Evolutionary conservation across 345 rosid genomes (phyloP), one percentile per base, ranked within the genome.

Genomic region (Salix purpurea): DNA sequence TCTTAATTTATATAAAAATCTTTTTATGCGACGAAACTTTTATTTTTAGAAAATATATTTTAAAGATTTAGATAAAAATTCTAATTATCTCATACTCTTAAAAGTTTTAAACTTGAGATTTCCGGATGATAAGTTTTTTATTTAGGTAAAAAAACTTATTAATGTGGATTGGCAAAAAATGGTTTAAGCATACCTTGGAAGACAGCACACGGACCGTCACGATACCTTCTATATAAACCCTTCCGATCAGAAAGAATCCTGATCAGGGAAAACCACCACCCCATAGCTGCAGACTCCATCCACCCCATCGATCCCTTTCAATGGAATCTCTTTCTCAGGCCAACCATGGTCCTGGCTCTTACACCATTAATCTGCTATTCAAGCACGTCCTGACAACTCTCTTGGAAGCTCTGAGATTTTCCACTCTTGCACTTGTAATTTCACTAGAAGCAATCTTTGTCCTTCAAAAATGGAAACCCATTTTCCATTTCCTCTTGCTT

Each of bases 401-500:
- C 6, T 70, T 75, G 36, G 80, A 72, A 14, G 28, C 79, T 26
- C 61, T 75, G 58, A 61, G 69, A 70, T 67, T 77, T 48, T 58
- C 76, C 67, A 16, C 74, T 54, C 68, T 73, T 46, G 5, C 66
- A 4, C 75, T 75, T 62, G 44, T 64, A 19, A 24, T 46, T 26
- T 68, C 77, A 67, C 50, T 46, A 3, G 18, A 46, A 46, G 50
- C 50, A 46, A 42, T 75, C 44, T 36, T 71, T 14, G 12, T 70
- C 46, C 58, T 72, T 39, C 80, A 75, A 46, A 4, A 65, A 44
- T 71, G 77, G 82, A 66, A 30, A 4, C 78, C 79, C 69, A 46
- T 78, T 58, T 69, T 75, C 76, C 70, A 50, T 78, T 48, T 81
- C 74, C 50, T 84, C 64, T 30, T 65, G 7, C 13, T 85, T 15